A percentile compares a stretch with the other conserved stretches of the same genome.
These are phyloP conservation scores for Ustilago tritici DNA, from an alignment of 1,284 basidiomycete species.

Conservation along the genomic window DNA sequence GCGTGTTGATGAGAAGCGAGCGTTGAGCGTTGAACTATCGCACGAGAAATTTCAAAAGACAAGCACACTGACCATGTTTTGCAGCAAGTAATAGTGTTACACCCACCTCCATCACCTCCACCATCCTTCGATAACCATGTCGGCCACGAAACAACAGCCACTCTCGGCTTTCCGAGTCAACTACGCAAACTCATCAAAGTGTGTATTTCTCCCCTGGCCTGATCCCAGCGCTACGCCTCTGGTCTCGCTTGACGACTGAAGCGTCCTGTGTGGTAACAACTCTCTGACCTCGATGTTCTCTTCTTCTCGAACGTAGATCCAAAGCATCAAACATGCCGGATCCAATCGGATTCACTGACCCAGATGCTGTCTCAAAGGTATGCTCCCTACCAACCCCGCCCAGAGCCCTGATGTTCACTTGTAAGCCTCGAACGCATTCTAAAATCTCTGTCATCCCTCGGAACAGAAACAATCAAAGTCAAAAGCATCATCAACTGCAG, in stretches of 20 bases:
- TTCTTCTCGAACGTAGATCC: conserved; percentile 14
- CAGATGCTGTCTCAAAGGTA: conserved; percentile 44
- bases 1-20: neutral
- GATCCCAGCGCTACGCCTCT: neutral
- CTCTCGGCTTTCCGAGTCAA: conserved; percentile 46
- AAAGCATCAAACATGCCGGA: conserved; percentile 34
- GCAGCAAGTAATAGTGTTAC: neutral
- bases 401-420: neutral
- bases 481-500: conserved; percentile 23
- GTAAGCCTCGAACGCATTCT: neutral
- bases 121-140: neutral
- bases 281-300: neutral
- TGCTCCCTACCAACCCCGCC: neutral
- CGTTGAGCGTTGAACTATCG: conserved; percentile 6
- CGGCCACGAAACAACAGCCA: conserved; percentile 19
- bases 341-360: conserved; percentile 41
- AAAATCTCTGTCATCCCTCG: neutral
- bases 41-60: conserved; percentile 24
- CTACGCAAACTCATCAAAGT: conserved; percentile 46
- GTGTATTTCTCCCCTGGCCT: conserved; percentile 6
- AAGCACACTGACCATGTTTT: conserved; percentile 34
- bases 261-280: neutral
- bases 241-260: neutral
- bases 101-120: neutral
- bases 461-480: conserved; percentile 38